phyloP scores from a whole-genome alignment of 2,329 filamentous ascomycete genomes.

The Salinomyces thailandicus region DNA sequence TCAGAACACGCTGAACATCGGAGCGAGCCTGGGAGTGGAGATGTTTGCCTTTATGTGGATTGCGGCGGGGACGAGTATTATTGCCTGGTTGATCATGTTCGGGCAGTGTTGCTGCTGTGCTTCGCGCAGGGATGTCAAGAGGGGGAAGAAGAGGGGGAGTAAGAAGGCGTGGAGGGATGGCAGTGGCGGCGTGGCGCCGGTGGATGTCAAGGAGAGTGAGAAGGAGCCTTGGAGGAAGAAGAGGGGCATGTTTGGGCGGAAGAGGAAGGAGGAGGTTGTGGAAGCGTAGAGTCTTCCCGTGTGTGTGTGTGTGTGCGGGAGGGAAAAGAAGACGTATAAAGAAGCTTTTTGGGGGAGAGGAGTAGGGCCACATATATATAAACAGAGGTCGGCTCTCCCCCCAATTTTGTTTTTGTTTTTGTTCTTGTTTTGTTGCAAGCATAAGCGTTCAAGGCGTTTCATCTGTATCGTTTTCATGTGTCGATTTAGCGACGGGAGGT shows the following conservation, averaged over 20 bases:
- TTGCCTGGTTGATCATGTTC: conserved; percentile 62
- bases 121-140: conserved; percentile 43
- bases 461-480: too few species aligned
- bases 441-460: too few species aligned
- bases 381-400: too few species aligned
- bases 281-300: too few species aligned
- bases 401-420: too few species aligned
- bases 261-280: not conserved
- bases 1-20: conserved; percentile 66
- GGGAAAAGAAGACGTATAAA: too few species aligned
- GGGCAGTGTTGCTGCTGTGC: conserved; percentile 70
- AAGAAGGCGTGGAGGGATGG: conserved; percentile 9
- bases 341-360: too few species aligned
- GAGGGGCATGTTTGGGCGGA: conserved; percentile 3
- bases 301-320: too few species aligned
- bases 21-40: conserved; percentile 54
- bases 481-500: too few species aligned
- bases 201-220: conserved; percentile 1
- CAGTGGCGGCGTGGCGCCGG: too few species aligned
- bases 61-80: conserved; percentile 52
- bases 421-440: too few species aligned
- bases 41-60: conserved; percentile 93
- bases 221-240: conserved; percentile 1
- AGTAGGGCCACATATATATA: too few species aligned
- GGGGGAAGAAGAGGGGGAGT: conserved; percentile 35